phyloP scores from a whole-genome alignment of 2,329 filamentous ascomycete genomes.

The Akanthomyces muscarius region DNA sequence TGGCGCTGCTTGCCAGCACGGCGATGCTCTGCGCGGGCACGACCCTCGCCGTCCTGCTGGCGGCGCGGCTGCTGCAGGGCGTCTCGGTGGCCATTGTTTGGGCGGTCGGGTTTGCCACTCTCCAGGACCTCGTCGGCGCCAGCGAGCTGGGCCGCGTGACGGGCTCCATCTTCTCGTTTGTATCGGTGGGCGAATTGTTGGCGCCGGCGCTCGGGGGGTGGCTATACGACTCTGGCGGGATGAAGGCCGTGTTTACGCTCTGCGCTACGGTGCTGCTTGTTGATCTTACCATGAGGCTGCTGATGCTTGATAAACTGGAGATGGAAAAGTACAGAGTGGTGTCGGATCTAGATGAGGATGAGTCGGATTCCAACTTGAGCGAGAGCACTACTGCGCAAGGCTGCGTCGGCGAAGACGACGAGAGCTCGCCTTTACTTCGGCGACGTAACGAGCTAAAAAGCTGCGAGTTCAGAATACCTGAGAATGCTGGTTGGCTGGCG shows the following conservation, averaged over 20 bases:
- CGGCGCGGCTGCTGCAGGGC: constrained; percentile 1
- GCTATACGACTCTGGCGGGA: neutral
- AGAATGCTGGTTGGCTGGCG: neutral
- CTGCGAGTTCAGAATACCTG: neutral
- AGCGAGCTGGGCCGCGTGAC: neutral
- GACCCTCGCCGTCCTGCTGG: neutral
- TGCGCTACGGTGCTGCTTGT: neutral
- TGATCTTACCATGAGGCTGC: neutral
- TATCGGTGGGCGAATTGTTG: neutral
- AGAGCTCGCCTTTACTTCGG: neutral
- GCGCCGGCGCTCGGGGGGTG: neutral
- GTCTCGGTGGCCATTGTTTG: constrained; percentile 4
- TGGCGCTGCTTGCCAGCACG: neutral
- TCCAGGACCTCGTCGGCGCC: constrained; percentile 2
- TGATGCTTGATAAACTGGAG: constrained; percentile 3
- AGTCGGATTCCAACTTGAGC: neutral
- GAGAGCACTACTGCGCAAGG: neutral
- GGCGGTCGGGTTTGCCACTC: constrained; percentile 1
- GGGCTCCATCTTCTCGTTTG: neutral
- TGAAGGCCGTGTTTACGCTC: neutral
- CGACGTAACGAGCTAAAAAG: neutral
- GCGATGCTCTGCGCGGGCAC: constrained; percentile 1
- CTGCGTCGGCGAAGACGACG: neutral
- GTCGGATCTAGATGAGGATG: neutral
- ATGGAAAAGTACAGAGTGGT: neutral